Percentiles rank a stretch among this genome's conserved stretches.
These are phyloP conservation scores for Lodderomyces pseudojiufengensis DNA, from an alignment of 1,139 yeast species.

Conservation along the genomic window DNA sequence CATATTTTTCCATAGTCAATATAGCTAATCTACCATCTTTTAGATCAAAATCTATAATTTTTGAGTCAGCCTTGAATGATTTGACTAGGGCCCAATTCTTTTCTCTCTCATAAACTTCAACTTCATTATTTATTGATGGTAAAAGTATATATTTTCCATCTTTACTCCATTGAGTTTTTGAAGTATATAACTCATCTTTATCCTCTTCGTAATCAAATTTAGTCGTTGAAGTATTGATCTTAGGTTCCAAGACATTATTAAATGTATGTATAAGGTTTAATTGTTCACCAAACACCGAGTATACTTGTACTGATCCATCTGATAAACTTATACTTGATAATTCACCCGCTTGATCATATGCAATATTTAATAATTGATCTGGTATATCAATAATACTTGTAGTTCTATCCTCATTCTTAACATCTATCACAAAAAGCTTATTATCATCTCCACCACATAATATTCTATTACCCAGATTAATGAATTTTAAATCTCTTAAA, in stretches of 20 bases:
- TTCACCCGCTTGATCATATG: conserved; percentile 62
- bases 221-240: conserved; percentile 35
- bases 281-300: conserved; percentile 49
- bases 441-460: conserved; percentile 79
- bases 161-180: conserved; percentile 34
- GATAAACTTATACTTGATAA: conserved; percentile 37
- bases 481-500: conserved; percentile 59
- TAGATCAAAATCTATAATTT: conserved; percentile 13
- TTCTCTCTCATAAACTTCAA: conserved; percentile 36
- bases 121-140: conserved; percentile 23
- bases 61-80: conserved; percentile 11
- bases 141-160: conserved; percentile 60
- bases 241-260: conserved; percentile 33
- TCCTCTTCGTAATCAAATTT: conserved; percentile 37
- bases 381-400: conserved; percentile 30
- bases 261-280: conserved; percentile 41
- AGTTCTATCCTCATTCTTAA: conserved; percentile 25
- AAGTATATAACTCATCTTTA: conserved; percentile 34
- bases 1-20: conserved; percentile 13
- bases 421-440: conserved; percentile 53
- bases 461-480: conserved; percentile 67
- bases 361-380: conserved; percentile 57
- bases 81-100: conserved; percentile 21
- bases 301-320: conserved; percentile 65
- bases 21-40: conserved; percentile 12